Evolutionary conservation across 345 rosid genomes (phyloP).

Genomic region (Hibiscus trionum): DNA sequence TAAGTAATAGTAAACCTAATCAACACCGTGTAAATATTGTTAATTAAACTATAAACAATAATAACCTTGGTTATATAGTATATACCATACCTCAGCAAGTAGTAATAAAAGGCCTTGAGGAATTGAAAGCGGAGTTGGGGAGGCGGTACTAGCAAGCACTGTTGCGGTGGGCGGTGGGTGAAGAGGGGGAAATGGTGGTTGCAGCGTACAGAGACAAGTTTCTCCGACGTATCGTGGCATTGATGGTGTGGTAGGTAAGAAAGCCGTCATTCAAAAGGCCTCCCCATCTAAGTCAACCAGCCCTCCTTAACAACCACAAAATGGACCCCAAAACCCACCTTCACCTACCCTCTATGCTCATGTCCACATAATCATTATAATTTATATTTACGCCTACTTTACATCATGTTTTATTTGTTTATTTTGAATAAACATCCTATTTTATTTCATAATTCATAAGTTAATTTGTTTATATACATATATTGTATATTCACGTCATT

Average conservation of each 20-base stretch:
- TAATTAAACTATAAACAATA: too few relatives aligned
- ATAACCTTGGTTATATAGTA: too few relatives aligned
- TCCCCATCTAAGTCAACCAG: neutral
- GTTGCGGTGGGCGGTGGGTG: neutral
- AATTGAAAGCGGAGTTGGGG: neutral
- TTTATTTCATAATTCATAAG: neutral
- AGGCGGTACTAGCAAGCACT: neutral
- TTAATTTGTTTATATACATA: neutral
- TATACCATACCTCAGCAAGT: neutral
- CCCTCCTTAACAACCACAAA: neutral
- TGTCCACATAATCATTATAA: too few relatives aligned
- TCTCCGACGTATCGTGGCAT: neutral
- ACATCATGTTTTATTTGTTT: neutral
- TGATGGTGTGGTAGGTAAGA: neutral
- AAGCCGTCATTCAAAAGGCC: neutral
- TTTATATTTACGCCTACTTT: too few relatives aligned
- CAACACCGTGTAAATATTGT: too few relatives aligned
- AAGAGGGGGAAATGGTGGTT: neutral
- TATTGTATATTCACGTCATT: neutral
- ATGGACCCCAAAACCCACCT: neutral
- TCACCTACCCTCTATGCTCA: slow-evolving; percentile 6
- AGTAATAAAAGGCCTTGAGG: neutral
- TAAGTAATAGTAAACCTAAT: too few relatives aligned
- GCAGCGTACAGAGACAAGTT: neutral
- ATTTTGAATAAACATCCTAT: neutral